Conservation (phyloP, 2,329 filamentous ascomycete species). For the Mollisia scopiformis region DNA sequence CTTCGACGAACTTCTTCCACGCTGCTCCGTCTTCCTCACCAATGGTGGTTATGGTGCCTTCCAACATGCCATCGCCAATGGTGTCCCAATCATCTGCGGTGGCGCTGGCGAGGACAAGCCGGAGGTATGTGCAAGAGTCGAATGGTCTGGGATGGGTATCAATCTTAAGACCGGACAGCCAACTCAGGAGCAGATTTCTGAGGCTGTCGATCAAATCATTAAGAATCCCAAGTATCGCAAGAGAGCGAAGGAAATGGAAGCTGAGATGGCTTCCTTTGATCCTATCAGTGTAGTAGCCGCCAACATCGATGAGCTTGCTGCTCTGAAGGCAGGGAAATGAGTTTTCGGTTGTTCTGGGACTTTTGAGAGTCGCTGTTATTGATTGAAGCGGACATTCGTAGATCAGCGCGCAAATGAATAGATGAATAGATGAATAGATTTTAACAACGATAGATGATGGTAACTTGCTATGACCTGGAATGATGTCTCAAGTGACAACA, state of each 20-base stretch:
- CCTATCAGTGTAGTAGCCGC: constrained; percentile 19
- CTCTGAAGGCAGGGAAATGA: constrained; percentile 4
- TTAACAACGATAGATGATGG: too few species aligned
- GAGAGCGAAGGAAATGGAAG: constrained; percentile 20
- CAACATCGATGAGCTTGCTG: constrained; percentile 24
- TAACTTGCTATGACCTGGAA: too few species aligned
- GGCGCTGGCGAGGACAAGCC: constrained; percentile 41
- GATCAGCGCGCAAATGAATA: background rate
- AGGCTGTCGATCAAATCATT: constrained; percentile 22
- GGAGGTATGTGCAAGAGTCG: constrained; percentile 35
- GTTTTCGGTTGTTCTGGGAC: background rate
- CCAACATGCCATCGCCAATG: constrained; percentile 37
- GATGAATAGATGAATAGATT: background rate
- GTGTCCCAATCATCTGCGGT: constrained; percentile 39
- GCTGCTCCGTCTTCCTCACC: constrained; percentile 39
- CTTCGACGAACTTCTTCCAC: constrained; percentile 39
- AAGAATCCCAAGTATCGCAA: constrained; percentile 24
- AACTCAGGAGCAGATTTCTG: constrained; percentile 14
- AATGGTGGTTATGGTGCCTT: constrained; percentile 43
- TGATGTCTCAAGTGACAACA: background rate
- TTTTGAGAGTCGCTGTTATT: background rate
- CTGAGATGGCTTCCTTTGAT: constrained; percentile 24
- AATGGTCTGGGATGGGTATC: constrained; percentile 41
- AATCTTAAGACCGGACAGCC: constrained; percentile 34
- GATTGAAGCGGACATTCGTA: background rate